These are phyloP conservation scores for Aspergillus heteromorphus DNA, from an alignment of 495 filamentous ascomycete genomes.

Conservation along the genomic window DNA sequence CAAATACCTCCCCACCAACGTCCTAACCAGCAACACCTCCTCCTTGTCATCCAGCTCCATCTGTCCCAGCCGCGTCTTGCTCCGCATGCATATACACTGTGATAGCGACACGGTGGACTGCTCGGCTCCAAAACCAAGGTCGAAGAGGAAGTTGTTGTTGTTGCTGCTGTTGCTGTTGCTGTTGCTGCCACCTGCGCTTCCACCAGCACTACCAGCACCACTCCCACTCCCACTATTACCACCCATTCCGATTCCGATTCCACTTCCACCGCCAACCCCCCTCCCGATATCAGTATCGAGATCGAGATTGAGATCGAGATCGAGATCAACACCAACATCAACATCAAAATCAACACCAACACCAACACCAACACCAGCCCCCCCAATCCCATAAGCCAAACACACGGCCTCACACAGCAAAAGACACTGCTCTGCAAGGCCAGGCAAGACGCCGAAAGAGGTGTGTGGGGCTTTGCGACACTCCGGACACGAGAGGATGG, in stretches of 20 bases:
- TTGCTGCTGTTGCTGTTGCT: too few relatives aligned
- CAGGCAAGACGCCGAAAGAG: conserved; percentile 19
- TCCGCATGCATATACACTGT: conserved; percentile 28
- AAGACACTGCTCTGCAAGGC: conserved; percentile 24
- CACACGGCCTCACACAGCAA: conserved; percentile 28
- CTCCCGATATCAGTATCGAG: too few relatives aligned
- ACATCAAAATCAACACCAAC: too few relatives aligned
- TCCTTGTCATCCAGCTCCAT: conserved; percentile 30
- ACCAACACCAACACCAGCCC: too few relatives aligned
- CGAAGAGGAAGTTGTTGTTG: too few relatives aligned
- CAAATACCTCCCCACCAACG: conserved; percentile 11
- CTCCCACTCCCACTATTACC: too few relatives aligned
- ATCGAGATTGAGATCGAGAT: too few relatives aligned
- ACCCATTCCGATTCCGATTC: too few relatives aligned
- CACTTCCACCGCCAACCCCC: too few relatives aligned
- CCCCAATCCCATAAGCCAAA: conserved; percentile 24
- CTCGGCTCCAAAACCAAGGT: conserved; percentile 23
- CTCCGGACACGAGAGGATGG: conserved; percentile 21
- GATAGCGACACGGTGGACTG: conserved; percentile 21
- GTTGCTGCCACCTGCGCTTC: too few relatives aligned
- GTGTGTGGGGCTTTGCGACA: conserved; percentile 19
- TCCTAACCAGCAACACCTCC: conserved; percentile 21
- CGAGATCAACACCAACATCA: too few relatives aligned
- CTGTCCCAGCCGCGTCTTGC: conserved; percentile 24
- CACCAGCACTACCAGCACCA: too few relatives aligned